Conservation (phyloP, 805 yeast species). For the Kodamaea kaohsiungensis region DNA sequence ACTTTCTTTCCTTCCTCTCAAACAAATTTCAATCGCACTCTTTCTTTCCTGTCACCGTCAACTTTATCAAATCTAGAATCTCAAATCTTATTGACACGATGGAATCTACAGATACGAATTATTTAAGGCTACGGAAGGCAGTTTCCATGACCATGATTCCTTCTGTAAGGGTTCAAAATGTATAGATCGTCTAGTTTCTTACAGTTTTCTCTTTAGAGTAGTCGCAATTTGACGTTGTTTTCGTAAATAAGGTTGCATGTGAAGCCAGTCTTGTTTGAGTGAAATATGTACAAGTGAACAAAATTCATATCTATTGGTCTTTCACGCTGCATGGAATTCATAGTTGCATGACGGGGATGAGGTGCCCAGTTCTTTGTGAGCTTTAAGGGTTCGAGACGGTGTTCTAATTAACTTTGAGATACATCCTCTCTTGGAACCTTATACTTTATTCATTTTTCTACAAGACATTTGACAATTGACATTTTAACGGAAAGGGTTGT, state of each 20-base stretch:
- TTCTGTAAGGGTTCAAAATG: neutral
- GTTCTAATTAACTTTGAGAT: neutral
- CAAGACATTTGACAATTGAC: neutral
- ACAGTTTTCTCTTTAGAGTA: neutral
- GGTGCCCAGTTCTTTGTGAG: neutral
- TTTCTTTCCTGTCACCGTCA: too few species aligned
- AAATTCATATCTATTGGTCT: neutral
- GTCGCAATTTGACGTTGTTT: neutral
- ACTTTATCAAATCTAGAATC: neutral
- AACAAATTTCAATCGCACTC: too few species aligned
- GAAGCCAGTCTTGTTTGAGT: neutral
- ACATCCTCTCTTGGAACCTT: neutral
- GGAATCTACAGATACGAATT: neutral
- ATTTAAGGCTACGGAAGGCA: neutral
- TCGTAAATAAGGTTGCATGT: neutral
- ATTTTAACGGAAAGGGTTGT: neutral
- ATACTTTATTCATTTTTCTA: neutral
- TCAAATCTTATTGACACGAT: too few species aligned
- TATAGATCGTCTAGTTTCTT: neutral
- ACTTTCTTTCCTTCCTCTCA: too few species aligned
- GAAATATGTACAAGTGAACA: neutral
- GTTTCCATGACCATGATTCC: neutral
- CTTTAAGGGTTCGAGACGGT: neutral
- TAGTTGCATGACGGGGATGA: neutral
- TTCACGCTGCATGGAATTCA: neutral